These are phyloP conservation scores for Mucor sp. DNA, from an alignment of 371 early-diverging fungal genomes.

Conservation along the genomic window DNA sequence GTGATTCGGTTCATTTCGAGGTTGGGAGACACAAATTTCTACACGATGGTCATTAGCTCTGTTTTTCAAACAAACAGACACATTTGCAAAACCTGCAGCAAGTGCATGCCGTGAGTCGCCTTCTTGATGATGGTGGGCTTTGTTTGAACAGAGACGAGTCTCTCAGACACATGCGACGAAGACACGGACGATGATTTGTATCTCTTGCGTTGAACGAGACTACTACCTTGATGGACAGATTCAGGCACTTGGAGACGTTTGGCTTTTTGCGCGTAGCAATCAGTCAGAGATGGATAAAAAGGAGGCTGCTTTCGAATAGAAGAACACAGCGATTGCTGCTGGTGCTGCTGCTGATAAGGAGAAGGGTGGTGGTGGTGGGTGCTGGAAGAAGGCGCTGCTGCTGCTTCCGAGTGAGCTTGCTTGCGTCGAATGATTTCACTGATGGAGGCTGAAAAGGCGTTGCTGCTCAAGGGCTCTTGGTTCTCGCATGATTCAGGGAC, in stretches of 20 bases:
- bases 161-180: neutral
- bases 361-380: too few relatives aligned
- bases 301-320: neutral
- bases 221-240: too few relatives aligned
- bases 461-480: neutral
- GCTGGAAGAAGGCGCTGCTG: neutral
- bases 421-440: constrained; percentile 11
- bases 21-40: constrained; percentile 42
- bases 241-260: too few relatives aligned
- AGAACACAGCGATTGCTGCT: too few relatives aligned
- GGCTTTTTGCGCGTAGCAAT: too few relatives aligned
- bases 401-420: neutral
- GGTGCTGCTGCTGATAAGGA: too few relatives aligned
- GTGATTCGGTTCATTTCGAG: constrained; percentile 29
- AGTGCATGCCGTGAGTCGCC: constrained; percentile 12
- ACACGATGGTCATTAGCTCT: neutral
- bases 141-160: neutral
- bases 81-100: constrained; percentile 19
- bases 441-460: constrained; percentile 1
- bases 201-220: neutral
- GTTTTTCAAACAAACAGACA: neutral
- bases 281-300: neutral
- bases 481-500: neutral
- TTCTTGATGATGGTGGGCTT: neutral
- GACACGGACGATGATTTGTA: neutral